Evolutionary conservation across 805 yeast species (phyloP), one percentile per base, ranked within the genome.

Genomic region (Schizosaccharomyces octosporus): DNA sequence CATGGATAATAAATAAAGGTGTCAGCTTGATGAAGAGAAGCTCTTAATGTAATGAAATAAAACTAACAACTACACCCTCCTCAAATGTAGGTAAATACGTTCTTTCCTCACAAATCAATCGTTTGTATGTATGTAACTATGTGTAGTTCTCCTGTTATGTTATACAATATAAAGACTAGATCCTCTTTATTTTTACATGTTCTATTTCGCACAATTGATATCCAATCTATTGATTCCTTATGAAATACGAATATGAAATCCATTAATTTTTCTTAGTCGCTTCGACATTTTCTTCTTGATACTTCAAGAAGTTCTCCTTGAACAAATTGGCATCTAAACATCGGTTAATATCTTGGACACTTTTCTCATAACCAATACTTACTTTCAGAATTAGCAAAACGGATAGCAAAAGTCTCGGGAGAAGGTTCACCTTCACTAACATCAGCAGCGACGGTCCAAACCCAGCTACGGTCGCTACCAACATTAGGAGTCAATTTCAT

Each of bases 381-480:
- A 65, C 66, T 74, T 66, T 74, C 78, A 63, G 73, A 67, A 69
- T 74, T 74, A 63, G 73, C 78, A 70, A 93, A 93, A 74, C 98
- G 84, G 67, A 93, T 89, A 64, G 98, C 98, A 73, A 93, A 81
- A 62, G 97, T 90, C 75, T 83, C 87, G 59, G 96, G 95, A 76
- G 89, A 96, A 59, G 97, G 86, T 70, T 79, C 88, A 66, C 97
- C 97, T 72, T 93, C 98, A 62, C 95, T 83, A 62, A 89, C 80
- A 72, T 90, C 98, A 51, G 94, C 95, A 61, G 95, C 83, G 64
- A 88, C 95, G 61, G 82, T 81, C 76, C 93, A 93, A 66, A 93
- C 97, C 98, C 98, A 93, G 43, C 96, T 87, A 78, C 96, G 85
- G 73, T 93, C 98, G 64, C 93, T 83, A 60, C 98, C 97, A 66